phyloP scores from a whole-genome alignment of 306 rosid genomes.

The cucumber (Cucumis sativus) region DNA sequence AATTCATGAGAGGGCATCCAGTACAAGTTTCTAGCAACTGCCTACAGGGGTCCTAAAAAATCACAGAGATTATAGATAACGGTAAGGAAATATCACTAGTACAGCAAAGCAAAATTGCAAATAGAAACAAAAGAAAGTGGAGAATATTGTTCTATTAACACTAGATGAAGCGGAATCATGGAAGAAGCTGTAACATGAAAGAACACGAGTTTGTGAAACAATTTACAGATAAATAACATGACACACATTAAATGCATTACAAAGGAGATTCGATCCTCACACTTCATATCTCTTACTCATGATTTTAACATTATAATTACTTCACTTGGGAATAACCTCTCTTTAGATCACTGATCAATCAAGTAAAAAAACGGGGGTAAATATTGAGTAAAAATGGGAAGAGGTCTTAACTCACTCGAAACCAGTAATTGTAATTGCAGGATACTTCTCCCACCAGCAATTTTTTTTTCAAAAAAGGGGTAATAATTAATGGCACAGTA shows the following conservation, averaged over 20 bases:
- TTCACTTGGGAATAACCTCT: not conserved
- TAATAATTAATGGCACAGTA: not conserved
- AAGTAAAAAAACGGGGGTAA: not conserved
- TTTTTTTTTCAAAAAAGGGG: not conserved
- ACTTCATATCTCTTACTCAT: not conserved
- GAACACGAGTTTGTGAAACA: not conserved
- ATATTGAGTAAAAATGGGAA: not conserved
- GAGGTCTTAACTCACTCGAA: not conserved
- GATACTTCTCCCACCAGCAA: not conserved
- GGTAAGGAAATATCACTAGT: not conserved
- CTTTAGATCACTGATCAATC: not conserved
- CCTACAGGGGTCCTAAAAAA: not conserved
- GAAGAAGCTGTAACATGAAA: not conserved
- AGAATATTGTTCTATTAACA: not conserved
- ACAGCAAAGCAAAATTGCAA: not conserved
- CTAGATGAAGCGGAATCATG: not conserved
- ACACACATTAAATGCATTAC: not conserved
- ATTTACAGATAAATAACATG: not conserved
- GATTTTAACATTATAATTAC: not conserved
- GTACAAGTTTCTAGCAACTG: not conserved
- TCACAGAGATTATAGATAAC: not conserved
- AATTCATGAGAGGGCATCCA: not conserved
- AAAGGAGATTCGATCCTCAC: not conserved
- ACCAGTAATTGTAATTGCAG: not conserved
- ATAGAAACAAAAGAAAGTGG: not conserved